Evolutionary conservation across 2,329 filamentous ascomycete genomes (phyloP).

Genomic region (Exophiala bonariae): DNA sequence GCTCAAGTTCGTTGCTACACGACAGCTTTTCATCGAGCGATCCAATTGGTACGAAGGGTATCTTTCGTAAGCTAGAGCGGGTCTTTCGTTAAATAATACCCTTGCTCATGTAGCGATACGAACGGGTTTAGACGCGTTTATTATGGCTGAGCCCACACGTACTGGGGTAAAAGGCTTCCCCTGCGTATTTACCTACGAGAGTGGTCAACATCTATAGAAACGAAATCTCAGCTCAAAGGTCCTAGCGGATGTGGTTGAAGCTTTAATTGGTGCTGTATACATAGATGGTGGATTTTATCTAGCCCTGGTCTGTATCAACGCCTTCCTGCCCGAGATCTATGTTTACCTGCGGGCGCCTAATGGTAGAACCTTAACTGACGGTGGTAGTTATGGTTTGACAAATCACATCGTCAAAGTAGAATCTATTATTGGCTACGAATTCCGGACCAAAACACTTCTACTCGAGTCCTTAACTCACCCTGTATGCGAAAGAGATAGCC

Average conservation of each 20-base stretch:
- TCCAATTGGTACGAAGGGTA: slow-evolving; percentile 74
- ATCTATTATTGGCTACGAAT: slow-evolving; percentile 68
- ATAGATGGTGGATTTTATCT: too few species aligned
- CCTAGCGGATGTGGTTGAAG: slow-evolving; percentile 84
- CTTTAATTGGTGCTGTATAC: slow-evolving; percentile 75
- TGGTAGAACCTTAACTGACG: too few species aligned
- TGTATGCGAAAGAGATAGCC: slow-evolving; percentile 1
- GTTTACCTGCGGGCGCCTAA: too few species aligned
- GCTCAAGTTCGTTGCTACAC: slow-evolving; percentile 70
- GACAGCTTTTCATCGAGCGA: slow-evolving; percentile 63
- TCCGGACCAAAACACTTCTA: slow-evolving; percentile 67
- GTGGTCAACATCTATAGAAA: slow-evolving; percentile 19
- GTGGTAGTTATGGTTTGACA: too few species aligned
- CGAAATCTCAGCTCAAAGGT: slow-evolving; percentile 69
- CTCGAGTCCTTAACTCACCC: slow-evolving; percentile 77
- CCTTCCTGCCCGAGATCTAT: too few species aligned
- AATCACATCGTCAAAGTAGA: too few species aligned
- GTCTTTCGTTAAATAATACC: slow-evolving; percentile 72
- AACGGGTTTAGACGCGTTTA: slow-evolving; percentile 68
- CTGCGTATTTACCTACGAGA: slow-evolving; percentile 27
- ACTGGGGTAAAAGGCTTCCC: slow-evolving; percentile 72
- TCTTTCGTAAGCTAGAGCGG: slow-evolving; percentile 67
- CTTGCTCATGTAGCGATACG: slow-evolving; percentile 65
- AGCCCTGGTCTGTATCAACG: too few species aligned
- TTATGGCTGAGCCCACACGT: slow-evolving; percentile 69